phyloP scores from a whole-genome alignment of 106 monocot genomes.

The Dioscorea zingiberensis region DNA sequence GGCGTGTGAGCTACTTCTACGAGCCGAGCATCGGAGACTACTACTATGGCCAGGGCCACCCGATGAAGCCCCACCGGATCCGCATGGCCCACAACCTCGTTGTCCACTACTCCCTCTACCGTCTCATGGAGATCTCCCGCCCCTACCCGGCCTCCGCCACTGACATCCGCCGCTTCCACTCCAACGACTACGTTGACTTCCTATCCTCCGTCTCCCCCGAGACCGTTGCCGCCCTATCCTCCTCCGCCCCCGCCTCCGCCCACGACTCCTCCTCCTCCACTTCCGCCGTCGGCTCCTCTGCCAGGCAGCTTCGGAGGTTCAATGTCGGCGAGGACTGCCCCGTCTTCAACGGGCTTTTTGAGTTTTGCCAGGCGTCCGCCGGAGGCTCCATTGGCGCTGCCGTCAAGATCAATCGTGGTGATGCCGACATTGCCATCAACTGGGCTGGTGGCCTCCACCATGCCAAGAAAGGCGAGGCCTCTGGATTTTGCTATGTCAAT shows the following conservation, averaged over 20 bases:
- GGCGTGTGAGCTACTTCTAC: background rate
- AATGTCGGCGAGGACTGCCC: conserved; percentile 1
- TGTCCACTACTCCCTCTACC: background rate
- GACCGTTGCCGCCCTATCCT: background rate
- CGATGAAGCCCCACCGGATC: background rate
- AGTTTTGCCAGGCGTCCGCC: background rate
- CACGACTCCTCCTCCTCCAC: background rate
- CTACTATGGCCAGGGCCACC: conserved; percentile 1
- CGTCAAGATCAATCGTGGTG: background rate
- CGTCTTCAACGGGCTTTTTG: background rate
- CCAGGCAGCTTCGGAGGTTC: background rate
- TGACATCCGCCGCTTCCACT: conserved; percentile 1
- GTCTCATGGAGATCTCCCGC: background rate
- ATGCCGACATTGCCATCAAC: background rate
- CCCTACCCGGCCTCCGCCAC: background rate
- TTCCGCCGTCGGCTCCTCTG: background rate
- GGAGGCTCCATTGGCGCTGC: background rate
- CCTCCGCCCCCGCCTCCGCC: background rate
- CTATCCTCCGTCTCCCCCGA: background rate
- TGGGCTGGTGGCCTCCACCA: background rate
- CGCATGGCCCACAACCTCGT: conserved; percentile 3
- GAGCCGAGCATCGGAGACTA: background rate
- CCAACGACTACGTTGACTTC: background rate
- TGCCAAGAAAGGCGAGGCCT: background rate
- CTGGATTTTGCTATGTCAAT: background rate